Evolutionary conservation across 306 rosid species (phyloP).

Genomic region (Carpinus fangiana): DNA sequence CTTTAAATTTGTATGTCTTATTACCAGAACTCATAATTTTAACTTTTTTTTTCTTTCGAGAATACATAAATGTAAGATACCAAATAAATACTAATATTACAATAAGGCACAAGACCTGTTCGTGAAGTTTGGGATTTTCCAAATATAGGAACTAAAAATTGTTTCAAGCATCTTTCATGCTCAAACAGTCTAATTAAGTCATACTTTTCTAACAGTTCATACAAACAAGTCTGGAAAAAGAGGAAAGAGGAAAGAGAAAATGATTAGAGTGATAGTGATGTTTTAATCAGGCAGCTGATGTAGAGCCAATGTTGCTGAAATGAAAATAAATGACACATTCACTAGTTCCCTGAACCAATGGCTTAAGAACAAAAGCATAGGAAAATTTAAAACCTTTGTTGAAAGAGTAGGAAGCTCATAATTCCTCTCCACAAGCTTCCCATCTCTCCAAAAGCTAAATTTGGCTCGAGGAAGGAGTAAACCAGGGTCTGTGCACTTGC

Average conservation of each 20-base stretch:
- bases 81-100: background rate
- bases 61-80: background rate
- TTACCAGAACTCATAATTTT: too few relatives aligned
- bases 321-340: background rate
- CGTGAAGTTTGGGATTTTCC: too few relatives aligned
- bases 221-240: background rate
- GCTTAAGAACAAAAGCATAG: background rate
- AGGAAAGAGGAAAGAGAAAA: background rate
- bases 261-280: background rate
- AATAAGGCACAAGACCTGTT: background rate
- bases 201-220: background rate
- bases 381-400: slow-evolving; percentile 46
- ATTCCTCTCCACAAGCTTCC: slow-evolving; percentile 71
- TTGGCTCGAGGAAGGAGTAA: slow-evolving; percentile 81
- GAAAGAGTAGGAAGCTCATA: slow-evolving; percentile 69
- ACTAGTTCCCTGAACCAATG: background rate
- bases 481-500: slow-evolving; percentile 83
- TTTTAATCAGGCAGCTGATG: background rate
- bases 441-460: slow-evolving; percentile 86
- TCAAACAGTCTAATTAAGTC: background rate
- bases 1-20: background rate
- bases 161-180: background rate
- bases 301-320: background rate
- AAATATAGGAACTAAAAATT: background rate
- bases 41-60: too few relatives aligned